These are phyloP conservation scores for Aurifilum marmelostoma DNA, from an alignment of 2,329 filamentous ascomycete genomes.

Conservation along the genomic window DNA sequence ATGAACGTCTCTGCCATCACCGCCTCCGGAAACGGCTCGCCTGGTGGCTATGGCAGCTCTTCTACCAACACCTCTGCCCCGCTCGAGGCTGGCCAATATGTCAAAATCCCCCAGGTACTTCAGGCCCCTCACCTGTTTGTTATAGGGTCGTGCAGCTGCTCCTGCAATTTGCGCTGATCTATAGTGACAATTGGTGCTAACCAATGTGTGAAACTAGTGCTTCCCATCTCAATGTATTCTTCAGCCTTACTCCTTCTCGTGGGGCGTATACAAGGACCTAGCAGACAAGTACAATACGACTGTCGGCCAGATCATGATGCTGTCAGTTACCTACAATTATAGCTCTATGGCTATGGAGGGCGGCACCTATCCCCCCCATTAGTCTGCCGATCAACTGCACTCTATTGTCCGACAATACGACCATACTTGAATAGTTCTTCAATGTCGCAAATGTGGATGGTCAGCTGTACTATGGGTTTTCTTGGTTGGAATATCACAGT, in stretches of 20 bases:
- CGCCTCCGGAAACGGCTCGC: no score
- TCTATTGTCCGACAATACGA: no score
- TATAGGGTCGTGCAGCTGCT: no score
- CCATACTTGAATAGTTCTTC: no score
- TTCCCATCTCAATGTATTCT: not conserved
- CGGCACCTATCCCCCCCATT: not conserved
- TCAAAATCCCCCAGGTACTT: not conserved
- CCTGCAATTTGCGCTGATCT: no score
- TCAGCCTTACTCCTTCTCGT: not conserved
- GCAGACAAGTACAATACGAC: not conserved
- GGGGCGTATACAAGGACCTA: not conserved
- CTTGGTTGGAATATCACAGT: no score
- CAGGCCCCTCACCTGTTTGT: no score
- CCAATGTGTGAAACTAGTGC: not conserved
- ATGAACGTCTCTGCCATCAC: not conserved
- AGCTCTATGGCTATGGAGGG: not conserved
- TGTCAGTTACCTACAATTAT: not conserved
- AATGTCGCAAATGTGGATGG: no score
- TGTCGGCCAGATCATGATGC: not conserved
- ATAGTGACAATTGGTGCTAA: no score
- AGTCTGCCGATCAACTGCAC: no score
- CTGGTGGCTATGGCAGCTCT: not conserved
- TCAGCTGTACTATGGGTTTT: no score
- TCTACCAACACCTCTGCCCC: not conserved
- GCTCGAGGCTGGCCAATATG: not conserved